These are phyloP conservation scores for Termitomyces sp. DNA, from an alignment of 768 basidiomycete species.

Conservation along the genomic window DNA sequence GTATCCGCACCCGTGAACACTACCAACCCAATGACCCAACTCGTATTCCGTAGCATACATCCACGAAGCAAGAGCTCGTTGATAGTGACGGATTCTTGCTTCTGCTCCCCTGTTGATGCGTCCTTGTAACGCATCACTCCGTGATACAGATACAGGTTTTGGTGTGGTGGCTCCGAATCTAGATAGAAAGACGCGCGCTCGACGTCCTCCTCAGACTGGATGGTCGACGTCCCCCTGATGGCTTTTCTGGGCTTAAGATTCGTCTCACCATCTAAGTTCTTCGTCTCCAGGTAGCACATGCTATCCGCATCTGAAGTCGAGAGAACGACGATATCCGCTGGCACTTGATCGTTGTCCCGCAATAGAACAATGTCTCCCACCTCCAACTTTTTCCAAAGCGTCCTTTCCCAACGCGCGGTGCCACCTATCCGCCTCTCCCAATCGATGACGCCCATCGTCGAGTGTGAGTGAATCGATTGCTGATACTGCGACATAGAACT, in stretches of 20 bases:
- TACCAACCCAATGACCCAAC: conserved; percentile 92
- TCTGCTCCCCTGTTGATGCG: conserved; percentile 40
- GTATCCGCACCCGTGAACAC: conserved; percentile 91
- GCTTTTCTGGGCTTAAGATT: conserved; percentile 87
- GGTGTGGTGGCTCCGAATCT: conserved; percentile 91
- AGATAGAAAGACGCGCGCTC: conserved; percentile 83
- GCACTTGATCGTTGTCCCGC: conserved; percentile 92
- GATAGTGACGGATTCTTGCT: conserved; percentile 73
- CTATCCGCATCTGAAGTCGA: conserved; percentile 90
- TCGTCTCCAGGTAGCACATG: conserved; percentile 94
- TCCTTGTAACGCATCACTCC: conserved; percentile 78
- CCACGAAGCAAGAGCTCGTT: conserved; percentile 92
- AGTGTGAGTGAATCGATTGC: conserved; percentile 50
- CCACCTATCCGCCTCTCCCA: conserved; percentile 65
- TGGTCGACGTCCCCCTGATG: conserved; percentile 66
- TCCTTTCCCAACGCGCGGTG: conserved; percentile 86
- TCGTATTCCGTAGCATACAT: conserved; percentile 82
- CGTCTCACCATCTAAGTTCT: conserved; percentile 97
- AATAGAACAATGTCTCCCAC: conserved; percentile 94
- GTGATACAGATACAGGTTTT: conserved; percentile 89
- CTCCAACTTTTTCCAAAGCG: conserved; percentile 97
- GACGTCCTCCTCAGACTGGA: conserved; percentile 84
- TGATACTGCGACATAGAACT: conserved; percentile 47
- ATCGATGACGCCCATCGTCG: conserved; percentile 73
- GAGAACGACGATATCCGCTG: conserved; percentile 91